Evolutionary conservation across 2,329 filamentous ascomycete species (phyloP).

Genomic region (Clarireedia sp.): DNA sequence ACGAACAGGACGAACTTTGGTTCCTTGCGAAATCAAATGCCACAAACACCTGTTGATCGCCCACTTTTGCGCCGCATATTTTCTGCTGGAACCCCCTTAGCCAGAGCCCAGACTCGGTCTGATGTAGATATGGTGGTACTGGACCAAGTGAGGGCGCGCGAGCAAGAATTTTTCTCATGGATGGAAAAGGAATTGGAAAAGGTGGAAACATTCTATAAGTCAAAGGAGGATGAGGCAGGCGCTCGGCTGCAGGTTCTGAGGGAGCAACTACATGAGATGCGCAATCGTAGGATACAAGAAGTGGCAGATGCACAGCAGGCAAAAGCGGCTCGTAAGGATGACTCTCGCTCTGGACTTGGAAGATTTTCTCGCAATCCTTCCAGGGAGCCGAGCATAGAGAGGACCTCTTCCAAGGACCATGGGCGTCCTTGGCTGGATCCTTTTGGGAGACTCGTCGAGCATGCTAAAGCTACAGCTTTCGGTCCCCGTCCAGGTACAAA

Average conservation of each 20-base stretch:
- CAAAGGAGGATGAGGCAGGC: constrained; percentile 80
- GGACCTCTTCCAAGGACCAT: constrained; percentile 19
- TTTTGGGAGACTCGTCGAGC: constrained; percentile 29
- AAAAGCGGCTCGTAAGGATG: constrained; percentile 19
- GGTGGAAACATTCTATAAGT: constrained; percentile 80
- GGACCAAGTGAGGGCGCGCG: constrained; percentile 60
- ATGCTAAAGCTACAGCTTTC: constrained; percentile 41
- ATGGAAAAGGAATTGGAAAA: constrained; percentile 81
- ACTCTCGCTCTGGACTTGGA: constrained; percentile 13
- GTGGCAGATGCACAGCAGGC: constrained; percentile 32
- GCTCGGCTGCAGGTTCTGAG: constrained; percentile 62
- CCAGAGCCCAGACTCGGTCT: constrained; percentile 33
- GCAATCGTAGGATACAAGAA: constrained; percentile 72
- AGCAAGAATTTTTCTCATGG: constrained; percentile 82
- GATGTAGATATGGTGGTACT: constrained; percentile 47
- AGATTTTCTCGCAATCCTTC: constrained; percentile 15
- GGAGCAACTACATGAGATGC: constrained; percentile 87
- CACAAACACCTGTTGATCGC: constrained; percentile 16
- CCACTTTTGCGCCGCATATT: constrained; percentile 24
- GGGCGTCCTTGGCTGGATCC: constrained; percentile 42
- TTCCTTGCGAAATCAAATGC: constrained; percentile 16
- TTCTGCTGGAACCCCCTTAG: constrained; percentile 23
- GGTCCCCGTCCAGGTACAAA: constrained; percentile 46
- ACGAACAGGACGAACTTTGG: constrained; percentile 20
- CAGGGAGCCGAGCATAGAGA: constrained; percentile 14